These are phyloP conservation scores for Cladosporium phlei DNA, from an alignment of 2,329 filamentous ascomycete genomes.

Conservation along the genomic window DNA sequence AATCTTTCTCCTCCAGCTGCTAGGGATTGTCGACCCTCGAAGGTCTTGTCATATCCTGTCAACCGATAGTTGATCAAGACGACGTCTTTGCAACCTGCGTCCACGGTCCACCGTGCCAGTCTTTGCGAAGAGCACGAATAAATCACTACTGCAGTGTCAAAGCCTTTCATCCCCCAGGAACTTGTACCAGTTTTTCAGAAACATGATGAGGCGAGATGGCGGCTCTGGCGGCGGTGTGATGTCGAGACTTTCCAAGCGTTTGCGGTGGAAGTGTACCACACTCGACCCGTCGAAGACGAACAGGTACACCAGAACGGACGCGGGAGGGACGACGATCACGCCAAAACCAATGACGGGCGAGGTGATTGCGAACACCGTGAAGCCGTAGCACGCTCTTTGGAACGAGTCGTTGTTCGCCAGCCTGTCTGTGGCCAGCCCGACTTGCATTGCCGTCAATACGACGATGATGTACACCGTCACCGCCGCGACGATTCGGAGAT, in stretches of 20 bases:
- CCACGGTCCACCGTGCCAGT: conserved; percentile 7
- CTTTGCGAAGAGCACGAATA: not conserved
- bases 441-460: not conserved
- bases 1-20: conserved; percentile 15
- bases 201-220: no score
- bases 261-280: no score
- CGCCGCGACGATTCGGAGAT: not conserved
- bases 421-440: not conserved
- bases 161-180: no score
- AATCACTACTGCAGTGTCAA: not conserved
- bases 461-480: not conserved
- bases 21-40: conserved; percentile 14
- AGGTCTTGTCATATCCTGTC: conserved; percentile 17
- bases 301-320: no score
- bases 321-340: no score
- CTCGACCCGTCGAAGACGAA: no score
- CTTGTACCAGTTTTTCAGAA: no score
- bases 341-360: not conserved
- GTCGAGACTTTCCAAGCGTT: no score
- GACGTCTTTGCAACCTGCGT: conserved; percentile 13
- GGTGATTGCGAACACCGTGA: conserved; percentile 46
- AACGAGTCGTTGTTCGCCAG: conserved; percentile 36
- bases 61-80: conserved; percentile 12
- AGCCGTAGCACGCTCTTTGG: conserved; percentile 43
- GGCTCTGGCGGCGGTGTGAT: no score